phyloP scores from a whole-genome alignment of 2,329 filamentous ascomycete species.

The Sarocladium brachiariae region DNA sequence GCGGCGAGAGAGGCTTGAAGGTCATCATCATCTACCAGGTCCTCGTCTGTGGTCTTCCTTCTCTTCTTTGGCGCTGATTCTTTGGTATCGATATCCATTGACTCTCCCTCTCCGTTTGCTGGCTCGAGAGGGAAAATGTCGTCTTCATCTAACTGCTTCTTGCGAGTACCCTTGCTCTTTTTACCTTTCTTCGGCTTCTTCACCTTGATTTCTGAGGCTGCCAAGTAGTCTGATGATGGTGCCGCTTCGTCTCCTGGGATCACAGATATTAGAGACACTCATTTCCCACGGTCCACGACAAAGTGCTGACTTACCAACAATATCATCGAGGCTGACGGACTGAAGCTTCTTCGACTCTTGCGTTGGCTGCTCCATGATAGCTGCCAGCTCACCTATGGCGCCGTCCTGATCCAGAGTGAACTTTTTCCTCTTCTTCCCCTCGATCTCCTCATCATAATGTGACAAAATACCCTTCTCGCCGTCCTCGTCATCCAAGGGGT shows the following conservation, averaged over 20 bases:
- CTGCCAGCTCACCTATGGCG: constrained; percentile 56
- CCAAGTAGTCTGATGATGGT: constrained; percentile 74
- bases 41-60: constrained; percentile 56
- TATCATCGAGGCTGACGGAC: constrained; percentile 74
- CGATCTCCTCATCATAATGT: constrained; percentile 94
- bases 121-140: constrained; percentile 44
- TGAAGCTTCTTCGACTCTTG: constrained; percentile 57
- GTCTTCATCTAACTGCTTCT: constrained; percentile 59
- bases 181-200: constrained; percentile 85
- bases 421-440: constrained; percentile 78
- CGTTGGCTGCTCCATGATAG: constrained; percentile 44
- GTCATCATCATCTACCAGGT: constrained; percentile 86
- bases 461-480: constrained; percentile 64
- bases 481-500: constrained; percentile 67
- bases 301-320: constrained; percentile 39
- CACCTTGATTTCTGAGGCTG: constrained; percentile 79
- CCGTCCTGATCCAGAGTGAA: constrained; percentile 83
- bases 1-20: constrained; percentile 77
- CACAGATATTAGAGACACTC: not conserved
- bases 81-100: constrained; percentile 73
- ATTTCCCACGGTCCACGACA: too few relatives aligned
- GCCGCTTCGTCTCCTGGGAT: constrained; percentile 22
- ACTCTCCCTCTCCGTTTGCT: constrained; percentile 28
- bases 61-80: constrained; percentile 47
- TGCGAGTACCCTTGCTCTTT: constrained; percentile 69